These are phyloP conservation scores for Aureobasidium lini DNA, from an alignment of 2,329 filamentous ascomycete species.

Conservation along the genomic window DNA sequence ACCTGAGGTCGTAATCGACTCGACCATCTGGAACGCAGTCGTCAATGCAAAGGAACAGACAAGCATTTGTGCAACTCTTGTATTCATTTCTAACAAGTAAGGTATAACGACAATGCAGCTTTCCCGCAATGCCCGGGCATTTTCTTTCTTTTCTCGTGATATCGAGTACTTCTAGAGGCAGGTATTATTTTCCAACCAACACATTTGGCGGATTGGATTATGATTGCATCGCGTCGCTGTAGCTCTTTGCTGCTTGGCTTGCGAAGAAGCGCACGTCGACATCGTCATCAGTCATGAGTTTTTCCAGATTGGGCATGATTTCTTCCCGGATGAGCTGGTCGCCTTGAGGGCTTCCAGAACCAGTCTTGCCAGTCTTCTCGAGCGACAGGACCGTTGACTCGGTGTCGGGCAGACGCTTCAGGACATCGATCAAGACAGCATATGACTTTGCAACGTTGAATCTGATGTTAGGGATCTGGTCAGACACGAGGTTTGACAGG, in stretches of 20 bases:
- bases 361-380: conserved; percentile 64
- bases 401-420: conserved; percentile 82
- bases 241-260: conserved; percentile 67
- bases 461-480: conserved; percentile 97
- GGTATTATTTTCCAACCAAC: not conserved
- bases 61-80: conserved; percentile 9
- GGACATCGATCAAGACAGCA: conserved; percentile 76
- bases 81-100: conserved; percentile 14
- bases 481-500: conserved; percentile 84
- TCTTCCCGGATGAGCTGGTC: conserved; percentile 38
- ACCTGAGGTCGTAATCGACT: not conserved
- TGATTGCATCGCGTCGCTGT: conserved; percentile 31
- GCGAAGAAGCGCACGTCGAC: conserved; percentile 98
- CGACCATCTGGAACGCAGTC: not conserved
- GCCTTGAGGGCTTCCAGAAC: conserved; percentile 33
- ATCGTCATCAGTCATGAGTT: conserved; percentile 94
- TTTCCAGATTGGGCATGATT: conserved; percentile 83
- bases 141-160: not conserved
- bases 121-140: conserved; percentile 2
- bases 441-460: conserved; percentile 99
- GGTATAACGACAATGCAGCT: conserved; percentile 9
- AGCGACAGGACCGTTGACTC: conserved; percentile 71
- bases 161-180: conserved; percentile 1
- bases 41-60: not conserved
- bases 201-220: conserved; percentile 15